Conservation (phyloP, 257 asterid genomes). For the Nicotiana tomentosiformis region DNA sequence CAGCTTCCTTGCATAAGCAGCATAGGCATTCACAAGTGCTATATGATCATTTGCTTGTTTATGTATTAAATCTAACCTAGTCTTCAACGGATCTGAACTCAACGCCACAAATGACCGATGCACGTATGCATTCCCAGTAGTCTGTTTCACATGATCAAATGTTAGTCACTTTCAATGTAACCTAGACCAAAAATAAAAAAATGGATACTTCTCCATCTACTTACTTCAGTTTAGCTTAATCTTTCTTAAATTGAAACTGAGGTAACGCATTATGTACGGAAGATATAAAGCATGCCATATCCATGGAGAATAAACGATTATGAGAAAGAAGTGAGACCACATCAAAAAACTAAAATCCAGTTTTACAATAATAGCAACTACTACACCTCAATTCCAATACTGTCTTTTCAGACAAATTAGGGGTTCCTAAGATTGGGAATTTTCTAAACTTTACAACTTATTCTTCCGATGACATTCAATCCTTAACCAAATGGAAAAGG, state of each 20-base stretch:
- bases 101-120: slow-evolving; percentile 56
- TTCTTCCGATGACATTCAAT: too few relatives aligned
- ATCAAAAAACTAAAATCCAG: not conserved
- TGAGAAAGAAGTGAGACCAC: not conserved
- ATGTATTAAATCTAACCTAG: slow-evolving; percentile 72
- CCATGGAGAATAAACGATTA: not conserved
- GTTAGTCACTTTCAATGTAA: not conserved
- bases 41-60: slow-evolving; percentile 82
- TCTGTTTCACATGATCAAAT: slow-evolving; percentile 35
- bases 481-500: too few relatives aligned
- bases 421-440: not conserved
- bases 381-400: not conserved
- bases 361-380: not conserved
- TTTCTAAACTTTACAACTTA: not conserved
- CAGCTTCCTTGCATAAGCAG: slow-evolving; percentile 86
- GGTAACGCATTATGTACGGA: not conserved
- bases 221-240: not conserved
- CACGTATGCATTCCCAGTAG: slow-evolving; percentile 53
- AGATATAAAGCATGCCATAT: not conserved
- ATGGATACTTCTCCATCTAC: not conserved
- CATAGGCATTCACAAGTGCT: slow-evolving; percentile 82
- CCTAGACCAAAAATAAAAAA: not conserved
- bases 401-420: not conserved
- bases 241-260: not conserved
- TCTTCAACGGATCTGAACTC: slow-evolving; percentile 81